Evolutionary conservation across 139 green algal species (phyloP).

Genomic region (Auxenochlorella pyrenoidosa): DNA sequence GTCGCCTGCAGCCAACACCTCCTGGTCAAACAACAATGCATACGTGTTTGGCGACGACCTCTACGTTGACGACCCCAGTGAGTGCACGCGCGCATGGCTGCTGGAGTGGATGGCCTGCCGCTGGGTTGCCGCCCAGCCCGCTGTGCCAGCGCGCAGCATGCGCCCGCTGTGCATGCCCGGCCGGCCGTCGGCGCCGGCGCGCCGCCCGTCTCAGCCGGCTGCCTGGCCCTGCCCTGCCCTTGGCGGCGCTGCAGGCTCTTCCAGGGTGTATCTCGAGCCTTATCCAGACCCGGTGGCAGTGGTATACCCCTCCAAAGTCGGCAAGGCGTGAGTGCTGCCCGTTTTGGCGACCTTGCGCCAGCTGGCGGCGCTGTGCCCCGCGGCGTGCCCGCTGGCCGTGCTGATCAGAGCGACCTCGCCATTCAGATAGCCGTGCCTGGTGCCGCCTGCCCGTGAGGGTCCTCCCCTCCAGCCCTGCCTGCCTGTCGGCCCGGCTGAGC

Average conservation of each 20-base stretch:
- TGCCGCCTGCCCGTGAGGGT: background rate
- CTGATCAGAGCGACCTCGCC: too few species aligned
- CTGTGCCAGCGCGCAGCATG: too few species aligned
- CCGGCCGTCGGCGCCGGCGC: background rate
- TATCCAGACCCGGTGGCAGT: background rate
- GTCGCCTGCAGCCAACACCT: conserved; percentile 15
- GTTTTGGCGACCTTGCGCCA: background rate
- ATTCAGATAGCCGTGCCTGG: too few species aligned
- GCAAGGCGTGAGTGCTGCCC: background rate
- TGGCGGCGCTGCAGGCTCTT: background rate
- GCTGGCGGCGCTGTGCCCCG: too few species aligned
- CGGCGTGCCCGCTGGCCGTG: background rate
- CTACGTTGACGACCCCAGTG: conserved; percentile 35
- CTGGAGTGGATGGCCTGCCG: too few species aligned
- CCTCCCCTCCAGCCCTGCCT: background rate
- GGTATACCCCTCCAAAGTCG: conserved; percentile 26
- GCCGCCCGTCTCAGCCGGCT: too few species aligned
- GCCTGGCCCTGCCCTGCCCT: background rate
- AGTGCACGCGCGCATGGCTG: background rate
- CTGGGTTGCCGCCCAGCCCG: too few species aligned
- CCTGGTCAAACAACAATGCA: conserved; percentile 13
- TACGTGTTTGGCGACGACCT: conserved; percentile 26
- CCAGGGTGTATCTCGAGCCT: background rate
- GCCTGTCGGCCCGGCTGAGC: too few species aligned
- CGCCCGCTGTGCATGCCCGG: background rate